These are phyloP conservation scores for Pyrrhoderma lamaoense DNA, from an alignment of 1,284 basidiomycete species.

Conservation along the genomic window DNA sequence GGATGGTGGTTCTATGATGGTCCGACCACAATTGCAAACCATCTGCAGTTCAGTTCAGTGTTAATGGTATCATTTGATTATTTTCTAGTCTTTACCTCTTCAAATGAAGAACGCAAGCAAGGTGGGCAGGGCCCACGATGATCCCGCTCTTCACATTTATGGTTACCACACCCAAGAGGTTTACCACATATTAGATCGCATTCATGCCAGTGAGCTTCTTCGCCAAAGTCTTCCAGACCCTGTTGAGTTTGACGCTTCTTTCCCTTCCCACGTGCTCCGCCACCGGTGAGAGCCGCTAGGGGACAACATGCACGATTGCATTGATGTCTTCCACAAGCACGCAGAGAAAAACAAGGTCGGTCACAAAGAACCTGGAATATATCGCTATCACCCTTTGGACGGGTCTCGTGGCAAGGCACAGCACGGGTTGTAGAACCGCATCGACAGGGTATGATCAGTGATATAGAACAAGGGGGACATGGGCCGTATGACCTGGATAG, in stretches of 20 bases:
- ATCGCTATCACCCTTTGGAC: slow-evolving; percentile 36
- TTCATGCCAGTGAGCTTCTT: slow-evolving; percentile 62
- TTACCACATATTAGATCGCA: slow-evolving; percentile 77
- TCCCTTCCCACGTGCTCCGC: slow-evolving; percentile 60
- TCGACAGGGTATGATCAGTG: slow-evolving; percentile 67
- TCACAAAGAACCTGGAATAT: slow-evolving; percentile 55
- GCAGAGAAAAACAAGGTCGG: slow-evolving; percentile 63
- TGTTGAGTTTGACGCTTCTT: slow-evolving; percentile 29
- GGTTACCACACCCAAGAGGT: slow-evolving; percentile 65
- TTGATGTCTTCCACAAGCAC: slow-evolving; percentile 76
- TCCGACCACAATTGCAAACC: slow-evolving; percentile 73
- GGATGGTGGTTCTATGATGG: slow-evolving; percentile 59
- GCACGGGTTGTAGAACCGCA: slow-evolving; percentile 63
- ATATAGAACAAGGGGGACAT: slow-evolving; percentile 70
- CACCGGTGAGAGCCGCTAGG: slow-evolving; percentile 52
- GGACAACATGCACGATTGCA: slow-evolving; percentile 84
- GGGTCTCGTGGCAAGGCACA: slow-evolving; percentile 42
- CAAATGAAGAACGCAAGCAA: slow-evolving; percentile 82
- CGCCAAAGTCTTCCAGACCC: slow-evolving; percentile 25
- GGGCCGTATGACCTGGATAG: slow-evolving; percentile 42
- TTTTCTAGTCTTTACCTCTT: slow-evolving; percentile 53
- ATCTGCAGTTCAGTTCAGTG: slow-evolving; percentile 37
- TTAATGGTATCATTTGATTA: neutral
- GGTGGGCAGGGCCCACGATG: slow-evolving; percentile 76
- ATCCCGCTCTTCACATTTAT: slow-evolving; percentile 69